Conservation (phyloP, 2,329 filamentous ascomycete species). For the Pseudogymnoascus sp. region DNA sequence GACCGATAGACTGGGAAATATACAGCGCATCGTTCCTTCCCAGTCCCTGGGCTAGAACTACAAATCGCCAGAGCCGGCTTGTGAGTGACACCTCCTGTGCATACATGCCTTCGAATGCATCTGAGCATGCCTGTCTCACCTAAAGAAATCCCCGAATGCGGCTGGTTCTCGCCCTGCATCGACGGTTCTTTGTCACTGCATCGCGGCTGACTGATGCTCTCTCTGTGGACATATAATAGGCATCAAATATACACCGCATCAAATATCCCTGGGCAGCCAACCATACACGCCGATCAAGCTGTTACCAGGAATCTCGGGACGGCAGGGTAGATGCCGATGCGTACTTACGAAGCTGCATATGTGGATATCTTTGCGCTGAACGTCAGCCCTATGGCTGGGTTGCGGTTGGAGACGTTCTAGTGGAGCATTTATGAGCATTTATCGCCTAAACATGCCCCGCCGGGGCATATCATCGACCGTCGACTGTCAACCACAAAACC, state of each 20-base stretch:
- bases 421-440: background rate
- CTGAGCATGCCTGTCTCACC: background rate
- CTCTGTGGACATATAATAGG: background rate
- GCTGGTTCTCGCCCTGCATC: background rate
- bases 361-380: background rate
- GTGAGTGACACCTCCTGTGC: background rate
- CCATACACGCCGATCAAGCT: background rate
- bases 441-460: conserved; percentile 7
- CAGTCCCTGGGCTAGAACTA: background rate
- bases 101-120: background rate
- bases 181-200: background rate
- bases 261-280: background rate
- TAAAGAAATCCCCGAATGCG: background rate
- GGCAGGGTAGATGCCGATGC: background rate
- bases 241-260: background rate
- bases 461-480: background rate
- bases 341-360: background rate
- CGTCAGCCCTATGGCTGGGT: background rate
- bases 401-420: background rate
- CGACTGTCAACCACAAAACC: background rate
- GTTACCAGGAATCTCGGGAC: background rate
- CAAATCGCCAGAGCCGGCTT: background rate
- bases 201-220: background rate
- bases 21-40: background rate
- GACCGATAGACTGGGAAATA: background rate